Conservation (phyloP, 345 rosid genomes). For the Nephelium lappaceum region DNA sequence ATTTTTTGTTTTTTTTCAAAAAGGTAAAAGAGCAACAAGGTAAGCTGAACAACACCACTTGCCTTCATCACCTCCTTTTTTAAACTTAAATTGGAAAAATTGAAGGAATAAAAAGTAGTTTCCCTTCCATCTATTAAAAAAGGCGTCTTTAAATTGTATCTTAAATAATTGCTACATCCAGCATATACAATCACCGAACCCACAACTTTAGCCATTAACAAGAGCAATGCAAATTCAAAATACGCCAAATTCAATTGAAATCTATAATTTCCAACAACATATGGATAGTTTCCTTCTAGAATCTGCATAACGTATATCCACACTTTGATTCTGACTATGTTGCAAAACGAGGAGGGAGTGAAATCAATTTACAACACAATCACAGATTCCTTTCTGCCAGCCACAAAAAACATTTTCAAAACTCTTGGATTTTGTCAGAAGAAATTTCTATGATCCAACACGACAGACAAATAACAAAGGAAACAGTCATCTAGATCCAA, state of each 20-base stretch:
- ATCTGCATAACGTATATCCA: not conserved
- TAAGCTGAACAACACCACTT: not conserved
- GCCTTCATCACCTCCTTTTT: not conserved
- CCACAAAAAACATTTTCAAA: not conserved
- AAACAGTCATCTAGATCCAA: not conserved
- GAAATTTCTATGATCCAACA: not conserved
- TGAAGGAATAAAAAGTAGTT: not conserved
- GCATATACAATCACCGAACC: too few relatives aligned
- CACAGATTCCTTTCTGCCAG: not conserved
- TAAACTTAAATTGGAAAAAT: not conserved
- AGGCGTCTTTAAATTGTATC: not conserved
- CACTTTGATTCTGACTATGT: not conserved
- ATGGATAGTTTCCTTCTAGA: not conserved
- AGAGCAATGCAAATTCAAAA: not conserved
- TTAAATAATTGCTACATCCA: too few relatives aligned
- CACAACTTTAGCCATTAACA: not conserved
- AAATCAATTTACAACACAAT: not conserved
- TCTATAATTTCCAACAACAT: not conserved
- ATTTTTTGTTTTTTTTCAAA: not conserved
- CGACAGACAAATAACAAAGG: not conserved
- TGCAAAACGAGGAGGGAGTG: not conserved
- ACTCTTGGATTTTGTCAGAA: too few relatives aligned
- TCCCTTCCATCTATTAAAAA: not conserved
- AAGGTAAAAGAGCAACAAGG: not conserved
- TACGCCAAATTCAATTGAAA: not conserved